Evolutionary conservation across 495 filamentous ascomycete species (phyloP).

Genomic region (Hypoxylon crocopeplum): DNA sequence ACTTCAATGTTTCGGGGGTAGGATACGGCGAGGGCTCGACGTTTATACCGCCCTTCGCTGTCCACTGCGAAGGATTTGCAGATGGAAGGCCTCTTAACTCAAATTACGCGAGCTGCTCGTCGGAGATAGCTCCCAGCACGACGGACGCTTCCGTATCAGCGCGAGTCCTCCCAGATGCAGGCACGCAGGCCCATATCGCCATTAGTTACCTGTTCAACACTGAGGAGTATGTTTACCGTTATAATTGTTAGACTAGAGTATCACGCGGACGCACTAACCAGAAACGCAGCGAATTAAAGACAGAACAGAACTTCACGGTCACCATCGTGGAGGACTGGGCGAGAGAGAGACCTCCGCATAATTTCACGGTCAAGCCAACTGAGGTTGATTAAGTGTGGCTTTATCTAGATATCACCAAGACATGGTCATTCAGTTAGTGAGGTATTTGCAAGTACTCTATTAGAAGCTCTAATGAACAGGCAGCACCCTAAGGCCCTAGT

Average conservation of each 20-base stretch:
- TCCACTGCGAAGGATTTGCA: slow-evolving; percentile 4
- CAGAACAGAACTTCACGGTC: slow-evolving; percentile 2
- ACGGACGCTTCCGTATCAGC: background rate
- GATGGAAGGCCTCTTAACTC: slow-evolving; percentile 7
- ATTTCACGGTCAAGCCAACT: background rate
- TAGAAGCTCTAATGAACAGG: too few species aligned
- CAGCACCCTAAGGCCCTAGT: too few species aligned
- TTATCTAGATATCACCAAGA: too few species aligned
- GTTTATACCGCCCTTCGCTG: background rate
- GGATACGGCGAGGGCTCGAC: background rate
- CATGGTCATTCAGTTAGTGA: too few species aligned
- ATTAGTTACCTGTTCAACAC: slow-evolving; percentile 3
- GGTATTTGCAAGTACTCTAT: too few species aligned
- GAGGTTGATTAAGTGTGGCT: too few species aligned
- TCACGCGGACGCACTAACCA: background rate
- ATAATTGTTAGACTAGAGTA: background rate
- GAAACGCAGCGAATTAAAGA: too few species aligned
- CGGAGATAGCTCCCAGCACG: background rate
- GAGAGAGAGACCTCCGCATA: slow-evolving; percentile 4
- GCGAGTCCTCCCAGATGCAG: slow-evolving; percentile 6
- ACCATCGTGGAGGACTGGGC: slow-evolving; percentile 6
- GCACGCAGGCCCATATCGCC: slow-evolving; percentile 1
- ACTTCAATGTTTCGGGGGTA: slow-evolving; percentile 5
- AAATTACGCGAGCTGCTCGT: background rate
- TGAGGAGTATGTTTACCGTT: slow-evolving; percentile 3